phyloP scores from a whole-genome alignment of 139 green algal species.

The Coelastrella sp. region DNA sequence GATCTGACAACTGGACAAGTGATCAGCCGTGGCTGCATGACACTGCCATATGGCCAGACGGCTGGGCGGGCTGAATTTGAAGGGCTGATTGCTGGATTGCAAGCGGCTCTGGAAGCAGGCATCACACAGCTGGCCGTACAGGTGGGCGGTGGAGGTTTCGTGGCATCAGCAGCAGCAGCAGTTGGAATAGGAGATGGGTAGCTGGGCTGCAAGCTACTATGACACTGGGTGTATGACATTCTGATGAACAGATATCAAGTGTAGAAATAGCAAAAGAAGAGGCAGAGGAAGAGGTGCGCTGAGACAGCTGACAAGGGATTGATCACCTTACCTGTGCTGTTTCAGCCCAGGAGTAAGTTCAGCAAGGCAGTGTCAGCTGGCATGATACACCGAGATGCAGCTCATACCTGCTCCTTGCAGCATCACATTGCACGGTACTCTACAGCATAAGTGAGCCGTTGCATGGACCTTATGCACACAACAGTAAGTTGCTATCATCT shows the following conservation, averaged over 20 bases:
- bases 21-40: constrained; percentile 14
- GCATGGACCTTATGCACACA: too few species aligned
- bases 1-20: constrained; percentile 19
- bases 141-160: background rate
- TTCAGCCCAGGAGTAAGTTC: too few species aligned
- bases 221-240: background rate
- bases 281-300: too few species aligned
- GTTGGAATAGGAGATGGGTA: too few species aligned
- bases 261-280: too few species aligned
- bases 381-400: too few species aligned
- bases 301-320: too few species aligned
- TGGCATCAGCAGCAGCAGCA: background rate
- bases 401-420: too few species aligned
- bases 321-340: too few species aligned
- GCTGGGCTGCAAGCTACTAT: background rate
- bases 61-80: constrained; percentile 30
- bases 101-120: background rate
- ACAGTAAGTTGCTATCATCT: background rate
- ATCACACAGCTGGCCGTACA: constrained; percentile 24
- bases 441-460: too few species aligned
- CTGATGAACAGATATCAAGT: background rate
- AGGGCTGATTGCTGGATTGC: constrained; percentile 28
- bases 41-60: constrained; percentile 23
- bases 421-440: too few species aligned
- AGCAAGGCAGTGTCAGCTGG: too few species aligned